A percentile compares a stretch with the other conserved stretches of the same genome.
These are phyloP conservation scores for Coemansia sp. DNA, from an alignment of 192 early-diverging fungal genomes.

Conservation along the genomic window DNA sequence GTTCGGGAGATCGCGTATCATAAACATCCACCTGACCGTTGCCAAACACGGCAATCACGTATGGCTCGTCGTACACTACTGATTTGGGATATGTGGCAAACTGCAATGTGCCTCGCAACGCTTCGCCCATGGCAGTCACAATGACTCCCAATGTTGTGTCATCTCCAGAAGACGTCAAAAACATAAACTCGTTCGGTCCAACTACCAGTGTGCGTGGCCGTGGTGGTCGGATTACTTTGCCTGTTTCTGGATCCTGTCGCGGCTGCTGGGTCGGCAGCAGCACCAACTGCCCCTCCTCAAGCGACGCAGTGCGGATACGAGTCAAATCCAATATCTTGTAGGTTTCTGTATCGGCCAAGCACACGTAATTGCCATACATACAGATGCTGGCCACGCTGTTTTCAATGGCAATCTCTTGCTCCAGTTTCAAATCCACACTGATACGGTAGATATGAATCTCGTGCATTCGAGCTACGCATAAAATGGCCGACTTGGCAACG, in stretches of 20 bases:
- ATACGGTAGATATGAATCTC: conserved; percentile 34
- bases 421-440: conserved; percentile 27
- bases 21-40: conserved; percentile 30
- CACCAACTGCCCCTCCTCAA: conserved; percentile 24
- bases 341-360: conserved; percentile 43
- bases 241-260: conserved; percentile 23
- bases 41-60: conserved; percentile 30
- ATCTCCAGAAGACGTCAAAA: conserved; percentile 41
- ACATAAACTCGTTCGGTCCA: conserved; percentile 49
- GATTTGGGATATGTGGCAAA: conserved; percentile 43
- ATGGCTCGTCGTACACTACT: conserved; percentile 43
- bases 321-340: conserved; percentile 49
- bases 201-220: conserved; percentile 49
- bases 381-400: conserved; percentile 41
- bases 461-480: conserved; percentile 48
- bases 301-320: conserved; percentile 15
- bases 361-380: conserved; percentile 47
- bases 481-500: conserved; percentile 3
- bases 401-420: conserved; percentile 28
- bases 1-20: conserved; percentile 37
- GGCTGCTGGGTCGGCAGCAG: conserved; percentile 52
- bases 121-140: conserved; percentile 51
- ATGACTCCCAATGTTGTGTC: conserved; percentile 48
- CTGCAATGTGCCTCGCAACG: conserved; percentile 48
- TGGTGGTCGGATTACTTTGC: conserved; percentile 33